A percentile compares a stretch with the other conserved stretches of the same genome.
phyloP scores from a whole-genome alignment of 2,329 filamentous ascomycete species.

The Hymenoscyphus linearis region DNA sequence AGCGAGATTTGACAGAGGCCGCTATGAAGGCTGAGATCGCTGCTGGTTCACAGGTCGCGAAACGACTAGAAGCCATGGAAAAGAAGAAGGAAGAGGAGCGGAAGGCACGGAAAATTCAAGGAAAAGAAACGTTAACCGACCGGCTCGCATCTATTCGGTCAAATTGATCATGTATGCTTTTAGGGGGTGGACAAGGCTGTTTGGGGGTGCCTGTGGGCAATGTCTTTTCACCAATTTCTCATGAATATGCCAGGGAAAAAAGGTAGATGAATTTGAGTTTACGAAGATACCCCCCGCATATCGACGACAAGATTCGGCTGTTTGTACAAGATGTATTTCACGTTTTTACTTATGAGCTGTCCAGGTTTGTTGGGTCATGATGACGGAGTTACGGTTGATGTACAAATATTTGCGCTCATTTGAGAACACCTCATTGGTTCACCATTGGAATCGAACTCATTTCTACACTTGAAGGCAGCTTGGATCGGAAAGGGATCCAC shows the following conservation, averaged over 20 bases:
- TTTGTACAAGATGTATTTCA: background rate
- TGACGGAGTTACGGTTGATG: background rate
- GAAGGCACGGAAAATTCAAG: conserved; percentile 51
- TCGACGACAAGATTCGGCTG: background rate
- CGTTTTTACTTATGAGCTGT: background rate
- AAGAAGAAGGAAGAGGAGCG: conserved; percentile 50
- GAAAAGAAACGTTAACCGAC: conserved; percentile 40
- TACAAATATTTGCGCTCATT: background rate
- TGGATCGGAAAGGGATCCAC: too few relatives aligned
- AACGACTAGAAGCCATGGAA: conserved; percentile 49
- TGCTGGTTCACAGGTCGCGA: conserved; percentile 55
- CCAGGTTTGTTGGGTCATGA: background rate
- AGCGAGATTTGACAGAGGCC: conserved; percentile 57
- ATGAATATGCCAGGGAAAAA: background rate
- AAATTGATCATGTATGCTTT: background rate
- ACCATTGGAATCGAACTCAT: too few relatives aligned
- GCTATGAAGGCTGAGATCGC: conserved; percentile 58
- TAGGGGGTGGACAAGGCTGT: background rate
- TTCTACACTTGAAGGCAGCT: too few relatives aligned
- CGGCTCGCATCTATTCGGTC: conserved; percentile 9
- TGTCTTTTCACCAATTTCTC: background rate
- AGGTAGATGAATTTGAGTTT: background rate
- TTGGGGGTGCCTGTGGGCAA: background rate
- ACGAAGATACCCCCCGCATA: background rate
- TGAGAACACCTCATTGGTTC: too few relatives aligned